A percentile compares a stretch with the other conserved stretches of the same genome.
Conservation (phyloP, 73 alveolate genomes). For the Paramecium pentaurelia region DNA sequence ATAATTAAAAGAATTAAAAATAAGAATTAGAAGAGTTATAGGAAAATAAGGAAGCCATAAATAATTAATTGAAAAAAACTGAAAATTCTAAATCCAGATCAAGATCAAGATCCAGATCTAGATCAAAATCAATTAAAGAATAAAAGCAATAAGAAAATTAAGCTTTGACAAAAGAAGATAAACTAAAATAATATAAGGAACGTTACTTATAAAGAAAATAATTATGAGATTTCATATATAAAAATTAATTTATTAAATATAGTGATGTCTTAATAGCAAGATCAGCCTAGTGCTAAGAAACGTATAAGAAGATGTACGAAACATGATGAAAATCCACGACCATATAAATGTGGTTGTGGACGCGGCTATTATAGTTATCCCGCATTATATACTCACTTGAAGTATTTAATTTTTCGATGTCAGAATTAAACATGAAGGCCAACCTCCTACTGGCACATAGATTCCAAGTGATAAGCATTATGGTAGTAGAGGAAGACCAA, state of each 20-base stretch:
- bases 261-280: background rate
- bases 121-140: background rate
- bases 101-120: conserved; percentile 27
- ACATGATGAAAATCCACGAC: background rate
- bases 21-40: background rate
- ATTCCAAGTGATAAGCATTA: conserved; percentile 32
- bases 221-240: background rate
- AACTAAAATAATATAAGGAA: conserved; percentile 1
- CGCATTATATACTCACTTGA: conserved; percentile 97
- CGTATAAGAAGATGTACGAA: conserved; percentile 21
- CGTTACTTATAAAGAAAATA: conserved; percentile 12
- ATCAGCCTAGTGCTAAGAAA: background rate
- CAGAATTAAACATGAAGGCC: conserved; percentile 49
- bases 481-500: conserved; percentile 27
- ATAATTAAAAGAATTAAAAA: background rate
- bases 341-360: conserved; percentile 98
- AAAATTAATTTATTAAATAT: background rate
- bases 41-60: background rate
- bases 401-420: conserved; percentile 32
- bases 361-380: conserved; percentile 95
- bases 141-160: background rate
- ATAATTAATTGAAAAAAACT: background rate
- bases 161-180: background rate
- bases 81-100: background rate
- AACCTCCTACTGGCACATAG: conserved; percentile 41